Evolutionary conservation across 345 rosid genomes (phyloP).

Genomic region (Sisymbrium irio): DNA sequence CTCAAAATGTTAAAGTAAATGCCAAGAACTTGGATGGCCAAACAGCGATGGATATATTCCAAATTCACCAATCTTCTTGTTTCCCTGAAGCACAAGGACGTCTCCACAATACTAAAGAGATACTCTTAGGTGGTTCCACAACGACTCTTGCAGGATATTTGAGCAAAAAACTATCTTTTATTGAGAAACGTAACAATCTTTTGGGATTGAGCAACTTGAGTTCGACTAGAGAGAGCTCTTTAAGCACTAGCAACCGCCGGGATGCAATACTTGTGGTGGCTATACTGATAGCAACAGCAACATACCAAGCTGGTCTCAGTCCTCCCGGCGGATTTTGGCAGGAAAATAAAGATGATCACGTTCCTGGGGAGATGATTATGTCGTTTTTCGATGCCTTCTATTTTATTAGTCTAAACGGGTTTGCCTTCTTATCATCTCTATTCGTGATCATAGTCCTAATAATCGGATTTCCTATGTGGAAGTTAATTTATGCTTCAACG

Average conservation of each 20-base stretch:
- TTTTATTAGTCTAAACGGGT: not conserved
- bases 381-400: not conserved
- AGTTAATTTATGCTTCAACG: not conserved
- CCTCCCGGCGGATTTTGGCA: too few relatives aligned
- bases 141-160: too few relatives aligned
- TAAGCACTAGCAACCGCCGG: too few relatives aligned
- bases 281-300: too few relatives aligned
- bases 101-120: too few relatives aligned
- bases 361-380: not conserved
- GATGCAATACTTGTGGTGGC: too few relatives aligned
- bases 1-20: not conserved
- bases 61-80: not conserved
- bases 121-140: too few relatives aligned
- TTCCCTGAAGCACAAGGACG: not conserved
- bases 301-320: too few relatives aligned
- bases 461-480: not conserved
- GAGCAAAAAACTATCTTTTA: too few relatives aligned
- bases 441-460: not conserved
- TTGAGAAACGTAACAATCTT: too few relatives aligned
- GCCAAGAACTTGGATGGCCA: slow-evolving; percentile 29
- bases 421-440: not conserved
- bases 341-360: not conserved
- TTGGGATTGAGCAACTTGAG: too few relatives aligned
- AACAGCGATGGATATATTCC: slow-evolving; percentile 30
- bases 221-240: too few relatives aligned